phyloP scores from a whole-genome alignment of 2,329 filamentous ascomycete genomes.

The Cladosporium cucumerinum region DNA sequence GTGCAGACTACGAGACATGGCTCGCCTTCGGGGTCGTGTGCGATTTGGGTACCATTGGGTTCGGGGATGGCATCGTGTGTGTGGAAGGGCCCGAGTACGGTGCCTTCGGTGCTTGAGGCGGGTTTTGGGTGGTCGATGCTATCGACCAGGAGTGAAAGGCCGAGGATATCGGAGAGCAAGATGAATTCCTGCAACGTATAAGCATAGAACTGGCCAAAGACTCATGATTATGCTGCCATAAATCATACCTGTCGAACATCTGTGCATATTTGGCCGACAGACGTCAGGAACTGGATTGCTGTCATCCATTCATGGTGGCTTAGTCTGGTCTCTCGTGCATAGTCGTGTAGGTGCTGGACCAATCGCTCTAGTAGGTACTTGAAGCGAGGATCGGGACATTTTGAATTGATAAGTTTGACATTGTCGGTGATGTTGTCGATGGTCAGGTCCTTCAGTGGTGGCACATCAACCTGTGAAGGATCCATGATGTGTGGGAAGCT shows the following conservation, averaged over 20 bases:
- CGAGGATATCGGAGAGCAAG: slow-evolving; percentile 74
- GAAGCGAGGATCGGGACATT: slow-evolving; percentile 61
- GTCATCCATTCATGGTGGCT: slow-evolving; percentile 77
- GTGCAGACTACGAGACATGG: slow-evolving; percentile 71
- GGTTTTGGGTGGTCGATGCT: slow-evolving; percentile 82
- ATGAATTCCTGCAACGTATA: slow-evolving; percentile 56
- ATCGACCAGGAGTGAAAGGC: slow-evolving; percentile 76
- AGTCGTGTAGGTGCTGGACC: slow-evolving; percentile 76
- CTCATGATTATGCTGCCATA: background rate
- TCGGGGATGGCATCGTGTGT: slow-evolving; percentile 67
- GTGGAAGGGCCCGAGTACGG: slow-evolving; percentile 79
- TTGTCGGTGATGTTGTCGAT: slow-evolving; percentile 80
- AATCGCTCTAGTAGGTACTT: slow-evolving; percentile 71
- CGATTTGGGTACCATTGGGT: slow-evolving; percentile 59
- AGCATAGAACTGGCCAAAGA: background rate
- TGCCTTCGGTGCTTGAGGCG: slow-evolving; percentile 66
- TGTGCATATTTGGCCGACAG: slow-evolving; percentile 68
- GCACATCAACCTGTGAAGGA: slow-evolving; percentile 44
- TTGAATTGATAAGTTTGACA: slow-evolving; percentile 70
- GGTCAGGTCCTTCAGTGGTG: slow-evolving; percentile 65
- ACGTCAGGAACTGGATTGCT: slow-evolving; percentile 67
- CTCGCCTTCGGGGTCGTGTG: slow-evolving; percentile 65
- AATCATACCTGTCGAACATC: slow-evolving; percentile 65
- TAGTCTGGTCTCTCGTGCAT: slow-evolving; percentile 72
- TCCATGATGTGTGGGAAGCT: slow-evolving; percentile 37